These are phyloP conservation scores for Colletotrichum phormii DNA, from an alignment of 2,329 filamentous ascomycete species.

Conservation along the genomic window DNA sequence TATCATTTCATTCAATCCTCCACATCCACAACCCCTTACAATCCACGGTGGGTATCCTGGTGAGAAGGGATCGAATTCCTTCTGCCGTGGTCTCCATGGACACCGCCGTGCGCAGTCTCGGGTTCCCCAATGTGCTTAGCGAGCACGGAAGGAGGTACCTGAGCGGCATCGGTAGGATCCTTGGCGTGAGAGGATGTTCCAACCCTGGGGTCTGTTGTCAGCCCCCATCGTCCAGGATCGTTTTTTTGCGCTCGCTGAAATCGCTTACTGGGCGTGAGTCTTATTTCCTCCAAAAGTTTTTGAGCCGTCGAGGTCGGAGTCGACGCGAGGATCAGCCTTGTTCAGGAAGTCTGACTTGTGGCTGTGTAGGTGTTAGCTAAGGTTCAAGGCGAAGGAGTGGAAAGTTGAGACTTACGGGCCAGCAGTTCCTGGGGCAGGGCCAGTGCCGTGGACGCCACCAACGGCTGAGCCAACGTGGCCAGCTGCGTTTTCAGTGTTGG, in stretches of 20 bases:
- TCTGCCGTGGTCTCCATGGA: slow-evolving; percentile 52
- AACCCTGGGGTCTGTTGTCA: slow-evolving; percentile 35
- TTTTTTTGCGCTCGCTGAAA: slow-evolving; percentile 15
- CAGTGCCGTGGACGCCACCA: slow-evolving; percentile 38
- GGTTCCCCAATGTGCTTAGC: slow-evolving; percentile 60
- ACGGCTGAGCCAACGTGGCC: slow-evolving; percentile 39
- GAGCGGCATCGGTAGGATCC: slow-evolving; percentile 67
- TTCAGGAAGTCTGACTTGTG: slow-evolving; percentile 66
- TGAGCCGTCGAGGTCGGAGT: slow-evolving; percentile 65
- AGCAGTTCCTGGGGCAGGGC: slow-evolving; percentile 49
- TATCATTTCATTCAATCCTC: slow-evolving; percentile 20
- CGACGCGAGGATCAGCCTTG: slow-evolving; percentile 67
- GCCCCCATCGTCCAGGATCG: not conserved
- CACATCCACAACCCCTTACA: slow-evolving; percentile 46
- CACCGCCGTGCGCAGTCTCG: slow-evolving; percentile 55
- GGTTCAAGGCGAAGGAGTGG: too few species aligned
- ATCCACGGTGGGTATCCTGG: slow-evolving; percentile 60
- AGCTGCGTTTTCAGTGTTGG: slow-evolving; percentile 31
- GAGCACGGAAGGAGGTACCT: slow-evolving; percentile 67
- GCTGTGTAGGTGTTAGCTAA: not conserved
- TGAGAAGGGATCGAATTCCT: slow-evolving; percentile 59
- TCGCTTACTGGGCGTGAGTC: slow-evolving; percentile 51
- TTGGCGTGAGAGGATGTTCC: slow-evolving; percentile 39
- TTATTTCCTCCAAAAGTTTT: slow-evolving; percentile 67
- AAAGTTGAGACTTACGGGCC: slow-evolving; percentile 40